Base-by-base conservation (phyloP, 164 flowering plant species). In the Paratinospora sagittata region DNA sequence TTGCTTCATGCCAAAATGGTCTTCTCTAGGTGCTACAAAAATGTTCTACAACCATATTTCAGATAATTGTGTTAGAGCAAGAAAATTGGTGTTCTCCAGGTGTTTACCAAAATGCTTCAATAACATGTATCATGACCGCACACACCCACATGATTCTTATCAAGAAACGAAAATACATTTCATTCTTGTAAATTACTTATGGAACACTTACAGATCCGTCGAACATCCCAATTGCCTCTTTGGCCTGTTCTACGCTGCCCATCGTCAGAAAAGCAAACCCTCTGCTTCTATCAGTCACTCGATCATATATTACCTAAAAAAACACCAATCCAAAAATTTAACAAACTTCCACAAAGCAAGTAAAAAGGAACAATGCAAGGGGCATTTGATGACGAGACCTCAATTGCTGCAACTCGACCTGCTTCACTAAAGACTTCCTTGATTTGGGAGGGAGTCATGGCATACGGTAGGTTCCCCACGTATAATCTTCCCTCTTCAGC, bases 191-290 rank as follows among this genome's bases (percentile, higher is more conserved):
- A 39, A 55, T 52, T 1, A 19, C 3, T 70, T 41, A 1, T 16
- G 10, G 21, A 68, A 39, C 55, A 86, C 97, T 92, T 84, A 95
- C 98, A 78, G 97, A 82, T 77, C 96, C 94, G 78, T 87, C 82
- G 64, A 89, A 90, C 89, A 89, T 78, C 61, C 87, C 78, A 67
- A 92, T 91, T 8, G 99, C 98, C 69, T 87, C 84, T 72, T 84
- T 79, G 45, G 97, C 99, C 55, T 91, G 93, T 70, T 87, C 85
- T 17, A 76, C 75, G 72, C 79, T 89, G 1, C 81, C 89, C 99
- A 95, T 92, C 8, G 88, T 84, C 26, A 95, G 90, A 78, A 95
- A 95, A 19, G 81, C 96, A 74, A 95, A 95, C 10, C 97, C 98
- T 65, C 98, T 80, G 81, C 98, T 94, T 75, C 97, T 85, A 74